Evolutionary conservation across 495 filamentous ascomycete species (phyloP), one percentile per base, ranked within the genome.

Genomic region (Penicillium herquei): DNA sequence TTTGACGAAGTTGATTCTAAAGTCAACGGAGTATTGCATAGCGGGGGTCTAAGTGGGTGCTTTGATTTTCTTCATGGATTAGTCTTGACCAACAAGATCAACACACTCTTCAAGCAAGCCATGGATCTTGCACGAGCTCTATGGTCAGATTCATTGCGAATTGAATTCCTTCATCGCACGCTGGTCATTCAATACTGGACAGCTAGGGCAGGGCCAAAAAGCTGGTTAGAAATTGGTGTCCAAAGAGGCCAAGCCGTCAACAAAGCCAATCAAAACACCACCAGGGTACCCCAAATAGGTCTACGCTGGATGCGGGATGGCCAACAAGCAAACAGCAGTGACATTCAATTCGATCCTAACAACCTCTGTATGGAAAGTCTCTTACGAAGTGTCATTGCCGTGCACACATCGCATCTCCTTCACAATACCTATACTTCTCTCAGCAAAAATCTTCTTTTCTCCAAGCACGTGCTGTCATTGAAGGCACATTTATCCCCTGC

Each of bases 171-270:
- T 39, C 85, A 90, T 57, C 83, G 94, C 39, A 86, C 85, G 13
- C 73, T 98, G 53, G 81, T 91, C 12, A 78, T 98, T 48, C 92
- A 97, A 57, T 98, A 98, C 68, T 98, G 94, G 94, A 69, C 80
- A 14, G 77, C 83, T 39, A 81, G 82, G 52, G 73, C 81, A 30
- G 83, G 82, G 10, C 71, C 78, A 4, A 95, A 91, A 74, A 94
- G 84, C 68, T 98, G 94, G 92, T 77, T 98, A 43, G 87, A 96
- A 40, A 78, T 97, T n/a, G 91, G 90, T 2, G 76, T 94, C 30
- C 76, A 82, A 55, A 88, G 89, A 62, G 84, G 85, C 39, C 83
- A 69, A 60, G 56, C 72, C 70, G 49, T 68, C 64, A 44, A 34
- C 16, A 40, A 31, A 37, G 32, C 47, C 12, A 49, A 41, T 26